phyloP scores from a whole-genome alignment of 768 basidiomycete genomes.

The Leccinum aurantiacum region DNA sequence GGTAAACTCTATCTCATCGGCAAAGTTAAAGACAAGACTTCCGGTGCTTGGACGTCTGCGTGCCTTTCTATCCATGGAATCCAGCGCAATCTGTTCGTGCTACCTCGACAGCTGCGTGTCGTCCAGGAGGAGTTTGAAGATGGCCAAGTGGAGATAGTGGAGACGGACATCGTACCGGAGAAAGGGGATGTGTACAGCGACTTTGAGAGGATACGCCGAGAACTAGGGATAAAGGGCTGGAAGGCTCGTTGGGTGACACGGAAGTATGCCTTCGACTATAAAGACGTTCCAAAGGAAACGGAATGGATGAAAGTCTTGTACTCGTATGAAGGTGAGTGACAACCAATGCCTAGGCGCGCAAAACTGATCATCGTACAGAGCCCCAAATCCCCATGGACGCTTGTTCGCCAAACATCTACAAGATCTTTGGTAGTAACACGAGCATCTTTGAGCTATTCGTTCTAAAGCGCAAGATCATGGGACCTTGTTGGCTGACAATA shows the following conservation, averaged over 20 bases:
- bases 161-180: constrained; percentile 75
- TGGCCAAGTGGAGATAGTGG: constrained; percentile 41
- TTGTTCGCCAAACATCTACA: constrained; percentile 79
- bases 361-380: constrained; percentile 17
- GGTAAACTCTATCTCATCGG: constrained; percentile 89
- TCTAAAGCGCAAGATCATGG: constrained; percentile 97
- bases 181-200: constrained; percentile 75
- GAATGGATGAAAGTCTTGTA: constrained; percentile 96
- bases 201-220: constrained; percentile 75
- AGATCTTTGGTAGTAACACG: constrained; percentile 89
- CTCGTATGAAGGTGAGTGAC: constrained; percentile 71
- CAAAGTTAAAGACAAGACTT: constrained; percentile 80
- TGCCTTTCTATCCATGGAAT: constrained; percentile 84
- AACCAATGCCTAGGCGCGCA: background rate
- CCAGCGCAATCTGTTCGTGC: constrained; percentile 86
- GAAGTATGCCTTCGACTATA: constrained; percentile 84
- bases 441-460: constrained; percentile 92
- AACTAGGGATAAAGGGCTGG: constrained; percentile 73
- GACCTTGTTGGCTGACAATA: constrained; percentile 94
- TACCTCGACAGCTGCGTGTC: constrained; percentile 70
- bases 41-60: constrained; percentile 70
- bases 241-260: constrained; percentile 83
- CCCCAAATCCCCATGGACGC: constrained; percentile 64
- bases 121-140: constrained; percentile 31
- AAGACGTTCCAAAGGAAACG: constrained; percentile 76